Evolutionary conservation across 73 alveolate genomes (phyloP).

Genomic region (Paramecium primaurelia): DNA sequence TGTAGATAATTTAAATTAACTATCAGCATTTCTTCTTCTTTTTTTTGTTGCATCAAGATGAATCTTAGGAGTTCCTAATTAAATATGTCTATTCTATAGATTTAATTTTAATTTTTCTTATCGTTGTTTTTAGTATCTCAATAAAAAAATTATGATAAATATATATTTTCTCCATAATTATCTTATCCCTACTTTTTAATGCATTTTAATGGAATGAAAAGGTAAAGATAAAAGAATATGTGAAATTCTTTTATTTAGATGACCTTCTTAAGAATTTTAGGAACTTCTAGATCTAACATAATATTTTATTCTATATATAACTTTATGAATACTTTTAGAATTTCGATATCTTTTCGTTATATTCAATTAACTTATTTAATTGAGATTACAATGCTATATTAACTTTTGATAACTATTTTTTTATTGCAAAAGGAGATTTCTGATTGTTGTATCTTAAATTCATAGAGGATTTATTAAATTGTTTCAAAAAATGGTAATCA

Average conservation of each 20-base stretch:
- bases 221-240: not conserved
- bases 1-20: not conserved
- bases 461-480: not conserved
- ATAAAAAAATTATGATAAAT: not conserved
- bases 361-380: not conserved
- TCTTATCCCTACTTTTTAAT: not conserved
- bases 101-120: not conserved
- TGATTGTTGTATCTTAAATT: not conserved
- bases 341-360: not conserved
- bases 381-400: not conserved
- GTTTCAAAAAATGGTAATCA: not conserved
- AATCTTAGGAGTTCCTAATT: not conserved
- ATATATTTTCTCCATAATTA: not conserved
- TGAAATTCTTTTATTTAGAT: not conserved
- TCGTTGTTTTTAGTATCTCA: not conserved
- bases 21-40: constrained; percentile 6
- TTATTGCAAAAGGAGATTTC: not conserved
- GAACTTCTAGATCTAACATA: constrained; percentile 1
- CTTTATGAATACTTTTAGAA: not conserved
- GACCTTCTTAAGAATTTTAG: not conserved
- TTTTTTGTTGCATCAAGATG: not conserved
- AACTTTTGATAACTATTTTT: not conserved
- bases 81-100: not conserved
- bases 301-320: not conserved
- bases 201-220: not conserved